Conservation (phyloP, 768 basidiomycete genomes). For the Tylopilus plumbeoviolaceoides region DNA sequence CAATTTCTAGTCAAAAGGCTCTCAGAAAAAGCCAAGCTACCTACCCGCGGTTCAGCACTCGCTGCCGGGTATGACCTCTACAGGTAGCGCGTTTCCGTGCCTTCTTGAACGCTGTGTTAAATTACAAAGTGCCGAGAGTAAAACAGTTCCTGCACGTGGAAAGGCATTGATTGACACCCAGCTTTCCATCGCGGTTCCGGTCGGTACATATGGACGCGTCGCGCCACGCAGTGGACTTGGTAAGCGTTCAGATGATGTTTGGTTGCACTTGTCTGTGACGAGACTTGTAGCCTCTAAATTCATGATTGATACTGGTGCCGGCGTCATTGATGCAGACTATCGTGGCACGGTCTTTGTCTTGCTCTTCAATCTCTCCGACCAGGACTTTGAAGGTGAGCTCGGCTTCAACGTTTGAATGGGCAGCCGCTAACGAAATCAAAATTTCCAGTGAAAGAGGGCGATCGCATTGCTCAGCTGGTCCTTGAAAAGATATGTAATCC, state of each 20-base stretch:
- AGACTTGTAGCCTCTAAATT: constrained; percentile 78
- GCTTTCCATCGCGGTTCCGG: constrained; percentile 89
- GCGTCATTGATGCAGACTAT: constrained; percentile 96
- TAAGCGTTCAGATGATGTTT: constrained; percentile 34
- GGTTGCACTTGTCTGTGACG: not conserved
- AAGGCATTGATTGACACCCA: constrained; percentile 92
- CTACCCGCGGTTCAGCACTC: constrained; percentile 80
- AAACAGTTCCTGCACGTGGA: constrained; percentile 80
- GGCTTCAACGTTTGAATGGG: not conserved
- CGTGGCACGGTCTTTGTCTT: constrained; percentile 88
- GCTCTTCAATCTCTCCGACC: constrained; percentile 87
- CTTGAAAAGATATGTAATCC: constrained; percentile 88
- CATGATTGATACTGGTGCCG: constrained; percentile 97
- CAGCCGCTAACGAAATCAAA: not conserved
- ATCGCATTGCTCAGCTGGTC: constrained; percentile 94
- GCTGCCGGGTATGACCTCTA: constrained; percentile 96
- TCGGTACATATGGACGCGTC: constrained; percentile 93
- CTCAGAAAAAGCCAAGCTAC: constrained; percentile 76
- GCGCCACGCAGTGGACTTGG: constrained; percentile 95
- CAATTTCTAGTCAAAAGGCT: constrained; percentile 81
- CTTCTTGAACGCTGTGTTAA: constrained; percentile 2
- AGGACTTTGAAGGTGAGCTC: constrained; percentile 75
- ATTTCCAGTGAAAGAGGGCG: constrained; percentile 80
- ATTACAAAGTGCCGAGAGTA: constrained; percentile 69
- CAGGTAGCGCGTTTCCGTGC: constrained; percentile 46